Conservation (phyloP, 2,329 filamentous ascomycete species). For the Diaporthe longicolla region DNA sequence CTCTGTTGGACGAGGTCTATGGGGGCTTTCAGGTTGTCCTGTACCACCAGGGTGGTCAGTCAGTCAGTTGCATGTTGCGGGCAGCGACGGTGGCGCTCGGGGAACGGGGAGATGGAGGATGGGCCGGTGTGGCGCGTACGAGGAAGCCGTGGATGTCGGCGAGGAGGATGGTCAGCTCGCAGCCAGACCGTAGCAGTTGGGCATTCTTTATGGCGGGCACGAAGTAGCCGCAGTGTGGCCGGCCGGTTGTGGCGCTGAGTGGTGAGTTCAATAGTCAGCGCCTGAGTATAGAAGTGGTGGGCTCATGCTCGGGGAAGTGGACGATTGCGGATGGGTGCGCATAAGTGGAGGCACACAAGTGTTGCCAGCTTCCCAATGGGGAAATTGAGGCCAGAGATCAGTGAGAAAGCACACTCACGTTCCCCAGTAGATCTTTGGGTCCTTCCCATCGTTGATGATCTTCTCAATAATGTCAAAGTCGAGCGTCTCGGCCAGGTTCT, state of each 20-base stretch:
- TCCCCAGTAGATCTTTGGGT: conserved; percentile 89
- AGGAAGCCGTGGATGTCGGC: conserved; percentile 83
- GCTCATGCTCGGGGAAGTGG: not conserved
- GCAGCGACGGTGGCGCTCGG: conserved; percentile 72
- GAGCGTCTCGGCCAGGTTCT: conserved; percentile 85
- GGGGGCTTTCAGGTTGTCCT: conserved; percentile 81
- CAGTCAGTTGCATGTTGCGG: conserved; percentile 61
- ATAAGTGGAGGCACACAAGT: not conserved
- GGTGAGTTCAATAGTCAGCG: conserved; percentile 28
- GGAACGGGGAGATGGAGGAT: no score
- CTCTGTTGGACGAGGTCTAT: conserved; percentile 88
- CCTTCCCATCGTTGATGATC: conserved; percentile 77
- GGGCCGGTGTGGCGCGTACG: conserved; percentile 49
- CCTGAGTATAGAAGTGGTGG: conserved; percentile 2
- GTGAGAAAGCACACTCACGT: conserved; percentile 44
- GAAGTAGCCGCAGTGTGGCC: conserved; percentile 91
- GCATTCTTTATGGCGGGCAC: conserved; percentile 91
- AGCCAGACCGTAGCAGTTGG: conserved; percentile 87
- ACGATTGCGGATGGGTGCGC: not conserved
- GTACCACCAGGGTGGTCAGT: conserved; percentile 3
- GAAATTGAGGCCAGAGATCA: not conserved
- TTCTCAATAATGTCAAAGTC: conserved; percentile 87
- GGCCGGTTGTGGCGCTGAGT: conserved; percentile 83
- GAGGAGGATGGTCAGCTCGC: conserved; percentile 84
- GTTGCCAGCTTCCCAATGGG: not conserved